Evolutionary conservation across 2,329 filamentous ascomycete species (phyloP).

Genomic region (Cytospora piceicola): DNA sequence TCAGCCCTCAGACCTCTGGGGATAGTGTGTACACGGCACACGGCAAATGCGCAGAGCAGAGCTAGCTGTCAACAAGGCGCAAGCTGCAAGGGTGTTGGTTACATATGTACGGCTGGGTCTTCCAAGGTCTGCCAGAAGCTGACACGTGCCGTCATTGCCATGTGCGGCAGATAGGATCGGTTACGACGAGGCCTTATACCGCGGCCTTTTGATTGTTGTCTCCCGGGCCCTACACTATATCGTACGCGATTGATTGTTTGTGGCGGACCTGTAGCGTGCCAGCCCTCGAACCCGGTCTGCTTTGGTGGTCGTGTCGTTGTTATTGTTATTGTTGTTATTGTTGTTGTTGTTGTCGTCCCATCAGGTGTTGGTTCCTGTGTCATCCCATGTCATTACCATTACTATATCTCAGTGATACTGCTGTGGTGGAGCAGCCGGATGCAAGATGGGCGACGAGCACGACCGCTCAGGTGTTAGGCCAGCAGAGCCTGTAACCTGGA

Average conservation of each 20-base stretch:
- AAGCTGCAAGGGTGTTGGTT: neutral
- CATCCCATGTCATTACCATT: constrained; percentile 20
- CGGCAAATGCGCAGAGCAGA: constrained; percentile 1
- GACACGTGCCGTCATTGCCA: constrained; percentile 8
- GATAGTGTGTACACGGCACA: constrained; percentile 12
- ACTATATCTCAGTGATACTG: constrained; percentile 28
- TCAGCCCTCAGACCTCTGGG: neutral
- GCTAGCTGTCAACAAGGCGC: constrained; percentile 9
- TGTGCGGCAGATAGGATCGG: constrained; percentile 5
- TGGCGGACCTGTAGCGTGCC: constrained; percentile 10
- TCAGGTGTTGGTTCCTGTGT: constrained; percentile 7
- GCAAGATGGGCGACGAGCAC: constrained; percentile 26
- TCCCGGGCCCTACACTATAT: neutral
- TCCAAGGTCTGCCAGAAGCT: neutral
- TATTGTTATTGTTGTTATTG: neutral
- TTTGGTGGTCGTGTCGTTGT: neutral
- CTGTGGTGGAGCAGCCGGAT: constrained; percentile 21
- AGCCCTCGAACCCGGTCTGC: neutral
- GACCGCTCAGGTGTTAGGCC: constrained; percentile 11
- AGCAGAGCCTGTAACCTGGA: constrained; percentile 8
- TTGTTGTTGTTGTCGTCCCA: neutral
- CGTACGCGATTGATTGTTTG: constrained; percentile 20
- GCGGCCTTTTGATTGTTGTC: constrained; percentile 5
- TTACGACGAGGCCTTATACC: constrained; percentile 10
- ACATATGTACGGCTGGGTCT: neutral